Conservation (phyloP, 768 basidiomycete species). For the Hortiboletus campestris region DNA sequence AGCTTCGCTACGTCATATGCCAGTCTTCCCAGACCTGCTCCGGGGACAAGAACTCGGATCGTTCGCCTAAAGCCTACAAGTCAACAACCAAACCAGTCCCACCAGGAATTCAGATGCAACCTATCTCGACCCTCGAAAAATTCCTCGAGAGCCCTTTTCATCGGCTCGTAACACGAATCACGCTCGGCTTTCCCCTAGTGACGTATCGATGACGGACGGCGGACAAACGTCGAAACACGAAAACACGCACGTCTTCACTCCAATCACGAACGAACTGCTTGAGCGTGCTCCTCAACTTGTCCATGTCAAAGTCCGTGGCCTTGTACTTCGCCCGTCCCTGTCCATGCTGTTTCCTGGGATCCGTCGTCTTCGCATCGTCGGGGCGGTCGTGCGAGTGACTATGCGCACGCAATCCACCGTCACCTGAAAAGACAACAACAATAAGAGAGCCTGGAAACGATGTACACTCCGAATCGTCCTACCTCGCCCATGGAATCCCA, state of each 20-base stretch:
- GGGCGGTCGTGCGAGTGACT: constrained; percentile 33
- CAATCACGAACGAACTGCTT: constrained; percentile 95
- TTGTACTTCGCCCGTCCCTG: constrained; percentile 34
- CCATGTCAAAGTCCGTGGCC: constrained; percentile 76
- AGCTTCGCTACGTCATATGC: constrained; percentile 84
- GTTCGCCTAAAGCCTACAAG: constrained; percentile 36
- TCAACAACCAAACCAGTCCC: not conserved
- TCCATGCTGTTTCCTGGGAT: constrained; percentile 10
- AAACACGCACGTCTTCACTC: constrained; percentile 67
- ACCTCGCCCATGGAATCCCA: constrained; percentile 8
- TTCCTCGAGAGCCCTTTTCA: constrained; percentile 67
- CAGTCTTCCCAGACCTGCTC: constrained; percentile 84
- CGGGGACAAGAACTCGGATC: constrained; percentile 81
- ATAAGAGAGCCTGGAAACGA: constrained; percentile 16
- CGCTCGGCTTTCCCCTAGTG: constrained; percentile 72
- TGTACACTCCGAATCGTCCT: constrained; percentile 20
- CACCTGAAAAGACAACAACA: constrained; percentile 10
- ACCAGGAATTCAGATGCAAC: constrained; percentile 22
- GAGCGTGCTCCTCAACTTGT: constrained; percentile 87
- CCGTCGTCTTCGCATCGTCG: constrained; percentile 3
- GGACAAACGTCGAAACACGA: not conserved
- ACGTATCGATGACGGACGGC: not conserved
- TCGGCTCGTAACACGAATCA: constrained; percentile 75
- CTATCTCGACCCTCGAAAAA: constrained; percentile 58
- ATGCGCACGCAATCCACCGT: constrained; percentile 35